A percentile compares a stretch with the other conserved stretches of the same genome.
These are phyloP conservation scores for Lodderomyces orthopsilosis DNA, from an alignment of 1,139 yeast genomes.

Conservation along the genomic window DNA sequence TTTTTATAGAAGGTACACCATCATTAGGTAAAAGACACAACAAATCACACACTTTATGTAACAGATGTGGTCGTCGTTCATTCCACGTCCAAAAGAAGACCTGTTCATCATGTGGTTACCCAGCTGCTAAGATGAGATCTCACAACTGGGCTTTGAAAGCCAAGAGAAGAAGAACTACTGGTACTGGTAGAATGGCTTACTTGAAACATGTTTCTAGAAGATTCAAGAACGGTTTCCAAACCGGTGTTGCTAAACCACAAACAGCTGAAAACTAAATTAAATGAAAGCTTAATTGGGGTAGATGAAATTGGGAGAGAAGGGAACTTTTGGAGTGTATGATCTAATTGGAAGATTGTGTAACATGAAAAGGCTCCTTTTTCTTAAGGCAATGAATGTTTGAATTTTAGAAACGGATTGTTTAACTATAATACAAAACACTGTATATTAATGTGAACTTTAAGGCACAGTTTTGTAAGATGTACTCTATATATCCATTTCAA, in stretches of 20 bases:
- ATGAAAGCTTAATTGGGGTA: not conserved
- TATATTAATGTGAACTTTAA: conserved; percentile 13
- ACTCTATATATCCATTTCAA: conserved; percentile 2
- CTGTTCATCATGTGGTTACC: conserved; percentile 99
- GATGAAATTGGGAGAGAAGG: not conserved
- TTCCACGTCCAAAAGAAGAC: conserved; percentile 99
- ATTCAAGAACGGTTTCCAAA: conserved; percentile 98
- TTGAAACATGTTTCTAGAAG: conserved; percentile 95
- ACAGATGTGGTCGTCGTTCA: conserved; percentile 98
- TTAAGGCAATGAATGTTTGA: conserved; percentile 1
- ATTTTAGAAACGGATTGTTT: conserved; percentile 2
- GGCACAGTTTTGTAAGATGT: not conserved
- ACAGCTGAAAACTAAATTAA: conserved; percentile 5
- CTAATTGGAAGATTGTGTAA: too few species aligned
- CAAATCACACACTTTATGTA: conserved; percentile 99
- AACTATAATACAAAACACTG: conserved; percentile 13
- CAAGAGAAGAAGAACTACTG: conserved; percentile 99
- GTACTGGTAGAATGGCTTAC: conserved; percentile 99
- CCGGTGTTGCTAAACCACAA: conserved; percentile 70
- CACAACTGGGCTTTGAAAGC: conserved; percentile 99
- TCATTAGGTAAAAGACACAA: conserved; percentile 99
- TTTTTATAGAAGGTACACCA: conserved; percentile 93
- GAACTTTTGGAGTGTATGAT: too few species aligned
- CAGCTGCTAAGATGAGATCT: conserved; percentile 98
- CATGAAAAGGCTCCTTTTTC: not conserved